Percentiles rank a stretch among this genome's conserved stretches.
Conservation (phyloP, 495 filamentous ascomycete species). For the Neurospora intermedia region DNA sequence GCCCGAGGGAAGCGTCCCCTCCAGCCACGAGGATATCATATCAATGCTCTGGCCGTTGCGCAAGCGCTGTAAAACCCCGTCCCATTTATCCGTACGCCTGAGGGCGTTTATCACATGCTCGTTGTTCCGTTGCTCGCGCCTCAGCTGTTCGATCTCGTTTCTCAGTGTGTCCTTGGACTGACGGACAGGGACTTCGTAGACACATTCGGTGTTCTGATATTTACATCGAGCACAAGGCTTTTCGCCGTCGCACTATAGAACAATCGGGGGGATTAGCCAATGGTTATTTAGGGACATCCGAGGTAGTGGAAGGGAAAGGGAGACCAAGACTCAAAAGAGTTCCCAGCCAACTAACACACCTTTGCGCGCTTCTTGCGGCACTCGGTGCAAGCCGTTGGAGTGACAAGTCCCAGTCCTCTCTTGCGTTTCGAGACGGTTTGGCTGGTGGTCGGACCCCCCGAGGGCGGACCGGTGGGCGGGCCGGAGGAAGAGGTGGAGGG, state of each 20-base stretch:
- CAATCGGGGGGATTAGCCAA: neutral
- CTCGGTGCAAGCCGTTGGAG: constrained; percentile 46
- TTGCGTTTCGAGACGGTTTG: constrained; percentile 29
- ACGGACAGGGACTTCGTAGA: constrained; percentile 43
- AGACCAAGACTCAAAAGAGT: neutral
- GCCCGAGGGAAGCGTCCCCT: constrained; percentile 12
- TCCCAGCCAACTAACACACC: constrained; percentile 16
- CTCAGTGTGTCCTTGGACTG: constrained; percentile 45
- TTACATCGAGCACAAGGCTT: constrained; percentile 41
- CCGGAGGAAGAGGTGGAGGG: constrained; percentile 13
- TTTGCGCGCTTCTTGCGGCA: constrained; percentile 49
- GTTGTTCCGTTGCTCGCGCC: constrained; percentile 32
- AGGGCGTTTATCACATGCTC: constrained; percentile 38
- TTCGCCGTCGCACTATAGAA: constrained; percentile 40
- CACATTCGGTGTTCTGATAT: constrained; percentile 36
- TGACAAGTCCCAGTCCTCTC: constrained; percentile 42
- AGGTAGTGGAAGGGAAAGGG: neutral
- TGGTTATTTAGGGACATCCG: neutral
- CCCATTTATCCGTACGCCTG: constrained; percentile 29
- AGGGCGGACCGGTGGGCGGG: constrained; percentile 1
- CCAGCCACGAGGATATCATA: constrained; percentile 37
- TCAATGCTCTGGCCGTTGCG: constrained; percentile 40
- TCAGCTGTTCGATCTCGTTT: constrained; percentile 40
- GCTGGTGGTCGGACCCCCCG: neutral
- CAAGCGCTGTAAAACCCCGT: constrained; percentile 38